Conservation (phyloP, 2,329 filamentous ascomycete genomes). For the Trichoderma sp. region DNA sequence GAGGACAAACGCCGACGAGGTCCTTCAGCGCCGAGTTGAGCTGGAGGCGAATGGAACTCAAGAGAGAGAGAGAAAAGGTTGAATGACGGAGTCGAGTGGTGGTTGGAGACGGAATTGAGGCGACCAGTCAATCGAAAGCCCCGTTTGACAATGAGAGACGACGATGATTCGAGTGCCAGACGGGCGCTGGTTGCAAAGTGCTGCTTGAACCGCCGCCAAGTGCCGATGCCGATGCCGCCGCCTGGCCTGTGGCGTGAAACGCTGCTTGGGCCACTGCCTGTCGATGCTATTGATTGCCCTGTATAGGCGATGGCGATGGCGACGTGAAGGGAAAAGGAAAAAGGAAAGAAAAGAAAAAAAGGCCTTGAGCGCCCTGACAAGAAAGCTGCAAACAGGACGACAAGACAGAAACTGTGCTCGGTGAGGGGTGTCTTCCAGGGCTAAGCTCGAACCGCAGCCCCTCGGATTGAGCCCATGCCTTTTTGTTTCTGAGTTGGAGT, state of each 20-base stretch:
- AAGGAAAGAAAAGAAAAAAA: too few relatives aligned
- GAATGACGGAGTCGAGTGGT: neutral
- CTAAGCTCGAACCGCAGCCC: constrained; percentile 15
- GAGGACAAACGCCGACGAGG: neutral
- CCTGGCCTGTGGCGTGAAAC: neutral
- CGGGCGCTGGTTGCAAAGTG: neutral
- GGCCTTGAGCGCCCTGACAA: neutral
- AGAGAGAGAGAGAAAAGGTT: constrained; percentile 8
- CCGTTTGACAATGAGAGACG: neutral
- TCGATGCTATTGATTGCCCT: neutral
- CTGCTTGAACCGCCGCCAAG: neutral
- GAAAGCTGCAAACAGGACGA: neutral
- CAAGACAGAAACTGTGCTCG: neutral
- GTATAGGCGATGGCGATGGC: constrained; percentile 4
- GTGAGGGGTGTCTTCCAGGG: constrained; percentile 21
- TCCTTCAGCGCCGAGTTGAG: neutral
- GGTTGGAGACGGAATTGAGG: neutral
- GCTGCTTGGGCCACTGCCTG: constrained; percentile 4
- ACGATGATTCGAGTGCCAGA: neutral
- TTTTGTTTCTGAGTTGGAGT: constrained; percentile 19
- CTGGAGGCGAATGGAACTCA: neutral
- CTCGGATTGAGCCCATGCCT: constrained; percentile 24
- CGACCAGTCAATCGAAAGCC: neutral
- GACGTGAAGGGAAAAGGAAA: neutral
- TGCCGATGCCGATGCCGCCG: constrained; percentile 5